phyloP scores from a whole-genome alignment of 176 grass and related monocot species.

The Chloris gayana region DNA sequence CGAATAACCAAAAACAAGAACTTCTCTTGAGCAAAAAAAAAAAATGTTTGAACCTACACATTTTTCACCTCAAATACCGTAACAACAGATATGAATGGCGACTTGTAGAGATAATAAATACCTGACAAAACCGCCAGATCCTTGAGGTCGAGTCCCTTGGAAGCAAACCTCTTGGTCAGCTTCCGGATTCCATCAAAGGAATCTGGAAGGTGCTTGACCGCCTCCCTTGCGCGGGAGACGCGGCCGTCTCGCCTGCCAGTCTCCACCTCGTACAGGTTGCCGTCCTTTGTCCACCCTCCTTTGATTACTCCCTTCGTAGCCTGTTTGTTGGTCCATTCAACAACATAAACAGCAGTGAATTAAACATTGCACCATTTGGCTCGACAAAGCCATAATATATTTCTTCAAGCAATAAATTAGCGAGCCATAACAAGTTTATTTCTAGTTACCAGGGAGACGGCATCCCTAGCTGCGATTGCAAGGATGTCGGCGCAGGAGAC shows the following conservation, averaged over 20 bases:
- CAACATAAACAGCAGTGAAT: no score
- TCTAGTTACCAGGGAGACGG: constrained; percentile 43
- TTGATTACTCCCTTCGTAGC: constrained; percentile 52
- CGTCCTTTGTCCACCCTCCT: constrained; percentile 52
- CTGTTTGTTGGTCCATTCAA: constrained; percentile 15
- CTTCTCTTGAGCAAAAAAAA: no score
- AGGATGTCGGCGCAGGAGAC: constrained; percentile 87
- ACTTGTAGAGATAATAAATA: not conserved
- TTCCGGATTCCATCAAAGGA: constrained; percentile 58
- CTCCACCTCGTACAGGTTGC: constrained; percentile 76
- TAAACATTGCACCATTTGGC: no score
- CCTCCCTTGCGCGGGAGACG: constrained; percentile 42
- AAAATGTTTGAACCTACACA: no score
- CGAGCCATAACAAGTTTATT: no score
- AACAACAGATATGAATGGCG: not conserved
- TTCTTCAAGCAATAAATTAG: no score
- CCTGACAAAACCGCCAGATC: constrained; percentile 80
- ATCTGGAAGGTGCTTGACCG: constrained; percentile 59
- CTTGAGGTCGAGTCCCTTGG: constrained; percentile 66
- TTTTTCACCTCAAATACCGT: no score
- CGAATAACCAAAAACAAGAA: no score
- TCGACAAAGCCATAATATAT: no score
- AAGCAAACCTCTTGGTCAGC: constrained; percentile 53
- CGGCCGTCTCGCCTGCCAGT: constrained; percentile 63
- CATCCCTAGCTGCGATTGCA: constrained; percentile 56